Conservation (phyloP, 2,329 filamentous ascomycete species). For the Alternaria novae-zelandiae region DNA sequence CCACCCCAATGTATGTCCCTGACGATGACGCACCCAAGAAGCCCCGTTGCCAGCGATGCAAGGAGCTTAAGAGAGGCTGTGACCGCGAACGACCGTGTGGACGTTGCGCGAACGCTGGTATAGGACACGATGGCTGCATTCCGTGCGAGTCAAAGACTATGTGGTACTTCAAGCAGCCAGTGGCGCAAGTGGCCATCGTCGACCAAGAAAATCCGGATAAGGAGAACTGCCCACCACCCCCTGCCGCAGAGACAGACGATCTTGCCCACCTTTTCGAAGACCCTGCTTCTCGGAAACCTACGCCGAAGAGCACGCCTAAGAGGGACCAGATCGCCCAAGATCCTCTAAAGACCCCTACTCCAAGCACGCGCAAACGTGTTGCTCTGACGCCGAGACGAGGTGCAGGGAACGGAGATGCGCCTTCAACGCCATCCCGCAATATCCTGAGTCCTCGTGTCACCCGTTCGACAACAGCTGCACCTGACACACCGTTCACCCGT, state of each 20-base stretch:
- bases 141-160: conserved; percentile 23
- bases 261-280: conserved; percentile 73
- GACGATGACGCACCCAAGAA: conserved; percentile 24
- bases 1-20: conserved; percentile 6
- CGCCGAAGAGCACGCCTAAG: conserved; percentile 63
- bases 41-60: conserved; percentile 34
- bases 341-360: conserved; percentile 55
- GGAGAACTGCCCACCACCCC: conserved; percentile 60
- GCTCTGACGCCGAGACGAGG: conserved; percentile 43
- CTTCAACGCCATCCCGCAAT: conserved; percentile 42
- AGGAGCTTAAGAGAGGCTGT: conserved; percentile 29
- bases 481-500: conserved; percentile 65
- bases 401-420: conserved; percentile 23
- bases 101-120: conserved; percentile 27
- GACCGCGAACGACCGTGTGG: conserved; percentile 36
- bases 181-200: conserved; percentile 12
- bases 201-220: conserved; percentile 55
- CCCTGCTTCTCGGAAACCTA: conserved; percentile 62
- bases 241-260: conserved; percentile 54
- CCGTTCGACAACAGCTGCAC: conserved; percentile 37
- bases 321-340: conserved; percentile 63
- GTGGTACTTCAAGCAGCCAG: conserved; percentile 25
- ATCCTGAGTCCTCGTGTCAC: conserved; percentile 46
- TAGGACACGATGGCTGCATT: conserved; percentile 30
- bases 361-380: conserved; percentile 45